Percentiles rank a stretch among this genome's conserved stretches.
Conservation (phyloP, 202 grass and related monocot species). For the Schoenoplectus triqueter region DNA sequence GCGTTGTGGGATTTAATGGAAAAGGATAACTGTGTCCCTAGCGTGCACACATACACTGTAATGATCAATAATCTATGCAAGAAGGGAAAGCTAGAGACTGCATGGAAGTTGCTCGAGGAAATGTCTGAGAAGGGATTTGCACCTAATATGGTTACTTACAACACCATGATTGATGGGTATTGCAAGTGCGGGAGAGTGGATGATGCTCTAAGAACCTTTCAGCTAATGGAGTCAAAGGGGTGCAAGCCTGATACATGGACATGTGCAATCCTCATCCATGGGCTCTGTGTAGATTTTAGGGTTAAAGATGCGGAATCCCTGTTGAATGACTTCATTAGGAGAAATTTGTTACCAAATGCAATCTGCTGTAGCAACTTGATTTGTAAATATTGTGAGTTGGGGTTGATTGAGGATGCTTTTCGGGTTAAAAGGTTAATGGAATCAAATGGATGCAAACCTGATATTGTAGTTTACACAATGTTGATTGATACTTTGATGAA, state of each 20-base stretch:
- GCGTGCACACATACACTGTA: no score
- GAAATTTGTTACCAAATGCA: constrained; percentile 55
- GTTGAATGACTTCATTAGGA: constrained; percentile 52
- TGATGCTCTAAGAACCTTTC: no score
- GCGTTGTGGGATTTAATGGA: no score
- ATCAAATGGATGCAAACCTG: constrained; percentile 66
- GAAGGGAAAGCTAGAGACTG: no score
- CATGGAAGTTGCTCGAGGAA: no score
- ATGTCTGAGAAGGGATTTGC: no score
- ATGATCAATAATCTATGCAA: no score
- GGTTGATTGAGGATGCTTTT: constrained; percentile 65
- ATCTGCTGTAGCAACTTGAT: constrained; percentile 69
- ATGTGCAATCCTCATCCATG: constrained; percentile 56
- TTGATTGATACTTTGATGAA: constrained; percentile 65
- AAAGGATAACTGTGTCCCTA: no score
- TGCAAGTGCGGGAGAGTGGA: no score
- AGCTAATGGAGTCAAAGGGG: constrained; percentile 74
- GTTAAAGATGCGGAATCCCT: constrained; percentile 61
- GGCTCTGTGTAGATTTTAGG: constrained; percentile 52
- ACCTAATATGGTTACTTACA: no score
- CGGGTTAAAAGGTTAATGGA: constrained; percentile 65
- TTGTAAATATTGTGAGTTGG: constrained; percentile 68
- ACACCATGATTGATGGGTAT: no score
- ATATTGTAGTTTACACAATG: constrained; percentile 57
- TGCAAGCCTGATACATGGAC: constrained; percentile 67